Conservation (phyloP, 2,329 filamentous ascomycete genomes). For the Cercospora brassicicola region DNA sequence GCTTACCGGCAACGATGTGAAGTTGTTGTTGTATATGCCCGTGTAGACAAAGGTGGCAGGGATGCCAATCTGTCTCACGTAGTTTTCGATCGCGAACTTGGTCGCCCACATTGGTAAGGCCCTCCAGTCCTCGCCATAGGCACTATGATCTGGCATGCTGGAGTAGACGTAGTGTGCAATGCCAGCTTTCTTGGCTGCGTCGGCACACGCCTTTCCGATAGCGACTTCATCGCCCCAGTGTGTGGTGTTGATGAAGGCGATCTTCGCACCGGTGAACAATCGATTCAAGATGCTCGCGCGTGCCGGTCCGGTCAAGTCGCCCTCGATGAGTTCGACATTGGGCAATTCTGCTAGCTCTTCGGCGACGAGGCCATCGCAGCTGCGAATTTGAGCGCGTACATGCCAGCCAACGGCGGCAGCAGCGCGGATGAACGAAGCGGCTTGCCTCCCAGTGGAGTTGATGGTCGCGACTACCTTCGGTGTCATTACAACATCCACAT, state of each 20-base stretch:
- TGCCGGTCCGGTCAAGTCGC: constrained; percentile 58
- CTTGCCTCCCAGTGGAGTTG: constrained; percentile 93
- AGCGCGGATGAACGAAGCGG: constrained; percentile 90
- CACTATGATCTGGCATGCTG: constrained; percentile 91
- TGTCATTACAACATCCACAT: constrained; percentile 33
- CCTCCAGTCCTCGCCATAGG: constrained; percentile 74
- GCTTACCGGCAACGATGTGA: constrained; percentile 11
- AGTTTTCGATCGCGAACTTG: constrained; percentile 91
- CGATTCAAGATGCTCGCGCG: constrained; percentile 33
- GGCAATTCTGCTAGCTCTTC: constrained; percentile 79
- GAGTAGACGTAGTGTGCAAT: constrained; percentile 94
- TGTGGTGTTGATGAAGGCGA: constrained; percentile 97
- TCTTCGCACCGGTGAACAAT: constrained; percentile 73
- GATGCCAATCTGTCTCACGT: constrained; percentile 77
- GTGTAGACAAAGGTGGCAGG: constrained; percentile 93
- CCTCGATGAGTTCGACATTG: constrained; percentile 72
- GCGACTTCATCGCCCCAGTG: constrained; percentile 93
- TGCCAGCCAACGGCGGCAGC: constrained; percentile 90
- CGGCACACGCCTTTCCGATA: constrained; percentile 83
- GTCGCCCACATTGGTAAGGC: constrained; percentile 85
- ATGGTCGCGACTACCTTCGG: constrained; percentile 86
- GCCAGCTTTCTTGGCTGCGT: constrained; percentile 80
- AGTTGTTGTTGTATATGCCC: constrained; percentile 87
- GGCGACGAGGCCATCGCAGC: constrained; percentile 81
- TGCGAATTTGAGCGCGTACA: constrained; percentile 88